Evolutionary conservation across 2,329 filamentous ascomycete species (phyloP), one percentile per base, ranked within the genome.

Genomic region (Eutypa lata): DNA sequence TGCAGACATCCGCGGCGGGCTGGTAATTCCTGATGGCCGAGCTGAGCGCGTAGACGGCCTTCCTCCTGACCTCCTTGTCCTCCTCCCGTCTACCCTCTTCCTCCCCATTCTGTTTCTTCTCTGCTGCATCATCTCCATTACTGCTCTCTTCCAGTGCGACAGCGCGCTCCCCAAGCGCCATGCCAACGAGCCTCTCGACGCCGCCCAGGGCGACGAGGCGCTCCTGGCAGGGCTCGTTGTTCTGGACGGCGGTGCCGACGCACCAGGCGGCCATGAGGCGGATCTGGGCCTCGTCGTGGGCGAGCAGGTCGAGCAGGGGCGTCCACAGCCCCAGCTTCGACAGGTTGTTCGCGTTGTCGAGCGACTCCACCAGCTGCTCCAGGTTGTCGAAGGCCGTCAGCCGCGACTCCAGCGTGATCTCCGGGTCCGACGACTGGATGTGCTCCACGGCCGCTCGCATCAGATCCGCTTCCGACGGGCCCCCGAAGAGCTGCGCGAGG

Each of bases 281-380:
- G 65, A 96, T 76, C 57, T 94, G 89, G 6, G 78, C 68, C 65
- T 94, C 87, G 11, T 81, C 77, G 64, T 86, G 80, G 48, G 79
- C 76, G 14, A 99, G 77, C 57, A 88, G 83, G 8, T 78, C 73
- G 11, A 97, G 76, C 38, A 99, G 77, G 10, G 90, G 90, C 11
- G 82, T 81, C 94, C 94, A 99, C 31, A 97, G 79, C 7, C 81
- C 81, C 19, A 97, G 76, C 26, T 82, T 82, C 59, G 86, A 86
- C 62, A 99, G 82, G 73, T 97, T 95, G 77, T 97, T 99, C 53
- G 94, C 93, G 71, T 99, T 99, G 78, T 99, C 94, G 63, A 97
- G 84, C 57, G 83, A 86, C 76, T 97, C 91, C 64, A 97, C 88
- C 54, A 96, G 78, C 71, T 96, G 90, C 75, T 96, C 92, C 57